Percentiles rank a stretch among this genome's conserved stretches.
Conservation (phyloP, 2,329 filamentous ascomycete species). For the Aquanectria penicillioides region DNA sequence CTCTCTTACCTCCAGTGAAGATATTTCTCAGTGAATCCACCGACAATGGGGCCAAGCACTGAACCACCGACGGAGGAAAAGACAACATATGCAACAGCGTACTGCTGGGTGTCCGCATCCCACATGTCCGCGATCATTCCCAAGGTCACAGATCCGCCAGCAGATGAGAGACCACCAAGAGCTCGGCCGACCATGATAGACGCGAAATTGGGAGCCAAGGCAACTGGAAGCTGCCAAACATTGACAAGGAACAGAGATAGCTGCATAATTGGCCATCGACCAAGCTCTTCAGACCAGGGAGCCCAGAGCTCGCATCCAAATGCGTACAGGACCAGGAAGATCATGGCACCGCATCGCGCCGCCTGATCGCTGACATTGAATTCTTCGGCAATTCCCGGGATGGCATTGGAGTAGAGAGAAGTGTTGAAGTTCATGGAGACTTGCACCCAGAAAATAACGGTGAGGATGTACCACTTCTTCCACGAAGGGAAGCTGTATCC, state of each 20-base stretch:
- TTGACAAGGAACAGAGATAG: constrained; percentile 79
- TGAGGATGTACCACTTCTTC: constrained; percentile 79
- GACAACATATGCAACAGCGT: constrained; percentile 79
- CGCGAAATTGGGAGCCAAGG: constrained; percentile 77
- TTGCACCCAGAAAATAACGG: constrained; percentile 78
- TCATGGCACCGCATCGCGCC: constrained; percentile 77
- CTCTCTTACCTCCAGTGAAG: constrained; percentile 73
- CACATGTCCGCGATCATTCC: constrained; percentile 82
- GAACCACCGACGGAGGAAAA: constrained; percentile 84
- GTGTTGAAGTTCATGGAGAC: constrained; percentile 85
- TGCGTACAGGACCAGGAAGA: constrained; percentile 83
- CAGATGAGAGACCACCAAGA: constrained; percentile 75
- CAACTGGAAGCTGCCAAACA: constrained; percentile 78
- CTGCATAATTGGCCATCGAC: constrained; percentile 80
- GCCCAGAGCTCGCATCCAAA: constrained; percentile 92
- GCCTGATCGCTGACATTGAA: constrained; percentile 75
- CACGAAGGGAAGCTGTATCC: constrained; percentile 68
- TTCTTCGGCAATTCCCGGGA: constrained; percentile 71
- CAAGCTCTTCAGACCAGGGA: constrained; percentile 86
- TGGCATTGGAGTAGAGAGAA: constrained; percentile 76
- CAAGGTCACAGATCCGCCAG: constrained; percentile 77
- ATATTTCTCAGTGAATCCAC: constrained; percentile 76
- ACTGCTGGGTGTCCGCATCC: constrained; percentile 76
- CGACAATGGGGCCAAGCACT: constrained; percentile 80
- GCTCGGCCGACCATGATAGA: constrained; percentile 76